A percentile compares a stretch with the other conserved stretches of the same genome.
These are phyloP conservation scores for Plantago major DNA, from an alignment of 257 asterid species.

Conservation along the genomic window DNA sequence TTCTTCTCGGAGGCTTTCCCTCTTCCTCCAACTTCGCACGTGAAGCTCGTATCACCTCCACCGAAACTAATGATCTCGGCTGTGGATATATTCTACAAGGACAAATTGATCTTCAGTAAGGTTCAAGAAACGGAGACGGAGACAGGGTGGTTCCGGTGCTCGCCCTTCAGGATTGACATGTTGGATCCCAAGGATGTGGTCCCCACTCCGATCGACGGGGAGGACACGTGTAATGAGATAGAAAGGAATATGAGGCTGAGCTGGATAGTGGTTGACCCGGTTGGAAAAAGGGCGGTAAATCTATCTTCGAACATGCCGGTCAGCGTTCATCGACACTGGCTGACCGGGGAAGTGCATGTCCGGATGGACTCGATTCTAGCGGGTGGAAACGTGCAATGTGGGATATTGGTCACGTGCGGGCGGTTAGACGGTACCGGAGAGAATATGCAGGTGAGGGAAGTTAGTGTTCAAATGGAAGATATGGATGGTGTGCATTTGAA, in stretches of 20 bases:
- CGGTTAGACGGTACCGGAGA: slow-evolving; percentile 48
- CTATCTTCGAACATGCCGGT: slow-evolving; percentile 68
- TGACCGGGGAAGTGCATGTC: slow-evolving; percentile 73
- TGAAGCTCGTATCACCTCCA: slow-evolving; percentile 9
- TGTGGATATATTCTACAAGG: slow-evolving; percentile 57
- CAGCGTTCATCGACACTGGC: slow-evolving; percentile 72
- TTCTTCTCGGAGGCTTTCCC: slow-evolving; percentile 61
- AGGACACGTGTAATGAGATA: slow-evolving; percentile 32
- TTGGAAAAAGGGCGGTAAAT: slow-evolving; percentile 45
- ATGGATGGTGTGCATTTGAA: slow-evolving; percentile 70
- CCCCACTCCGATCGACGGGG: slow-evolving; percentile 43
- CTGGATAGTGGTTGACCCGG: slow-evolving; percentile 71
- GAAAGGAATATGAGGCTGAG: slow-evolving; percentile 41
- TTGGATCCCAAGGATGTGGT: slow-evolving; percentile 71
- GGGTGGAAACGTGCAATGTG: slow-evolving; percentile 47
- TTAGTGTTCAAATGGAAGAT: slow-evolving; percentile 70
- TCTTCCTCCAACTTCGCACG: slow-evolving; percentile 7
- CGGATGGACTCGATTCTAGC: slow-evolving; percentile 49
- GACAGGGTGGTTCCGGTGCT: slow-evolving; percentile 75
- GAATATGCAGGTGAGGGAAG: slow-evolving; percentile 70
- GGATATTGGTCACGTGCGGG: slow-evolving; percentile 61
- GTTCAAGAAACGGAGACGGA: slow-evolving; percentile 55
- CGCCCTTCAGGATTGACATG: slow-evolving; percentile 77
- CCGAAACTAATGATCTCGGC: slow-evolving; percentile 60
- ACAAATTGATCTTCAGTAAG: slow-evolving; percentile 36